Evolutionary conservation across 306 rosid species (phyloP).

Genomic region (Cicer yamashitae): DNA sequence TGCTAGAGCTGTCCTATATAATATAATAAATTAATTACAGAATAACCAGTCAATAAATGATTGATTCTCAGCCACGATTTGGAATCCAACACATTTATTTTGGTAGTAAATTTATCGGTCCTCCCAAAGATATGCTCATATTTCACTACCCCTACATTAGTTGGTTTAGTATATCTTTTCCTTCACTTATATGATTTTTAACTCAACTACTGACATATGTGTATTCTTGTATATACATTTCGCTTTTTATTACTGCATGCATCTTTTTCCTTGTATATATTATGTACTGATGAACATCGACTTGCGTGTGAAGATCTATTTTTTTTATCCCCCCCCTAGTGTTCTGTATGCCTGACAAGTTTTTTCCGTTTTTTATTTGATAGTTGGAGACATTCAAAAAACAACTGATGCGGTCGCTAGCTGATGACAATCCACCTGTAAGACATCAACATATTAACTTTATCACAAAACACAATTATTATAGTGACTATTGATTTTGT

Average conservation of each 20-base stretch:
- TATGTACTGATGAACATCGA: slow-evolving; percentile 2
- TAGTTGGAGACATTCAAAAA: slow-evolving; percentile 93
- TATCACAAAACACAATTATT: slow-evolving; percentile 16
- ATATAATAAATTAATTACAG: no score
- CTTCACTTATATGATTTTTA: background rate
- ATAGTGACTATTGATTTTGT: slow-evolving; percentile 26
- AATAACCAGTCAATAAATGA: no score
- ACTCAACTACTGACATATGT: slow-evolving; percentile 1
- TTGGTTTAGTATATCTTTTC: background rate
- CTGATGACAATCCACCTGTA: slow-evolving; percentile 82
- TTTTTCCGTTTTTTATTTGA: slow-evolving; percentile 32
- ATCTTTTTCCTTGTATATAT: slow-evolving; percentile 27
- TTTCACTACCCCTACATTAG: background rate
- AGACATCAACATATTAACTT: slow-evolving; percentile 50
- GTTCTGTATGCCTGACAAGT: slow-evolving; percentile 17
- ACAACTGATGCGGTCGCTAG: slow-evolving; percentile 89
- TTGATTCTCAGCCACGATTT: no score
- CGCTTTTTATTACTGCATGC: slow-evolving; percentile 1
- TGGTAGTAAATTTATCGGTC: background rate
- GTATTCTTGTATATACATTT: background rate
- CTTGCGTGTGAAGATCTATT: slow-evolving; percentile 18
- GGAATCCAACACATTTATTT: background rate
- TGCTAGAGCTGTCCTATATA: no score
- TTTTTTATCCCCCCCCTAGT: background rate
- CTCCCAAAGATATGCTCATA: background rate